A percentile compares a stretch with the other conserved stretches of the same genome.
Conservation (phyloP, 179 eudicot genomes). For the Carnegiea gigantea region DNA sequence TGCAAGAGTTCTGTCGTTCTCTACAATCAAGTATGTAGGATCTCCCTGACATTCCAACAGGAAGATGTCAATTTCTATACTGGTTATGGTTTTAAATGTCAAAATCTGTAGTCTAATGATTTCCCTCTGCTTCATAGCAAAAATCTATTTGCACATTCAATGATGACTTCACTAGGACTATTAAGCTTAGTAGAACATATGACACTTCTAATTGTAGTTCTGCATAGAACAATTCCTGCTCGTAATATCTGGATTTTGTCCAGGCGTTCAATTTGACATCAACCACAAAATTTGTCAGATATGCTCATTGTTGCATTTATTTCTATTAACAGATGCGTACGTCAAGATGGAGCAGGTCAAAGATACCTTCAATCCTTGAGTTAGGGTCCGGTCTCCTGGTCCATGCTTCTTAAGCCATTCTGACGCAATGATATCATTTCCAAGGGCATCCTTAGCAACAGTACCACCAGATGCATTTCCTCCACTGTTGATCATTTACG, state of each 20-base stretch:
- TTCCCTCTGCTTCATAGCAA: not conserved
- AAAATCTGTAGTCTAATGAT: not conserved
- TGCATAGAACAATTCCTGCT: not conserved
- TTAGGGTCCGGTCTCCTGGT: conserved; percentile 82
- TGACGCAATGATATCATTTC: conserved; percentile 69
- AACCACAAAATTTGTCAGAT: not conserved
- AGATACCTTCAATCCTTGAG: conserved; percentile 87
- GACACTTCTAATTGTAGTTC: not conserved
- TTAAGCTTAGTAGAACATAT: not conserved
- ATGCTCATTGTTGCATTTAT: not conserved
- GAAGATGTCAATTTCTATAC: not conserved
- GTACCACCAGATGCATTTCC: conserved; percentile 56
- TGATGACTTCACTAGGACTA: too few relatives aligned
- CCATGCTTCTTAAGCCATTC: conserved; percentile 83
- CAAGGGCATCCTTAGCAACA: conserved; percentile 84
- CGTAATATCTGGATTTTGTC: not conserved
- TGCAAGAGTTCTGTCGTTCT: conserved; percentile 80
- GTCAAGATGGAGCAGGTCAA: not conserved
- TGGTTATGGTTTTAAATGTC: not conserved
- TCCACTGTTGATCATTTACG: conserved; percentile 31
- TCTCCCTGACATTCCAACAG: conserved; percentile 58
- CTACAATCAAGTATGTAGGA: conserved; percentile 90
- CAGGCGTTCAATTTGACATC: not conserved
- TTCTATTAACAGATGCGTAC: not conserved
- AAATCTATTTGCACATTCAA: not conserved